phyloP scores from a whole-genome alignment of 805 yeast genomes.

The Candida sphagnicola region DNA sequence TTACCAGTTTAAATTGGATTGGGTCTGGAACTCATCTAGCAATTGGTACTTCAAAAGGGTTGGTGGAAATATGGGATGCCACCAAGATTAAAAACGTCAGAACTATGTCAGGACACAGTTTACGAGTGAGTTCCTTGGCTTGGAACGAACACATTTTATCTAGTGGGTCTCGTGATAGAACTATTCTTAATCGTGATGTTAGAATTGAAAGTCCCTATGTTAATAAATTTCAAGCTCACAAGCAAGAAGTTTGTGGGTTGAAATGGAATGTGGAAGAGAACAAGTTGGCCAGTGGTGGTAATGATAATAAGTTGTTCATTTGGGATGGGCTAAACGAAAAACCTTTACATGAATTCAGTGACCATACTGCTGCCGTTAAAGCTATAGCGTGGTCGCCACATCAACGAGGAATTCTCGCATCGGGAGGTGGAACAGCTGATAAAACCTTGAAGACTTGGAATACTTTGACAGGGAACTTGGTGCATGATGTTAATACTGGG shows the following conservation, averaged over 20 bases:
- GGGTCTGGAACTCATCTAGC: conserved; percentile 94
- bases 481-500: conserved; percentile 87
- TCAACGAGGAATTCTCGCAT: conserved; percentile 86
- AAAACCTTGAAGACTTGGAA: conserved; percentile 90
- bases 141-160: conserved; percentile 92
- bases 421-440: conserved; percentile 98
- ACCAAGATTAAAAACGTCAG: conserved; percentile 76
- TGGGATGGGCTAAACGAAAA: conserved; percentile 77
- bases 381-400: conserved; percentile 98
- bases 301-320: conserved; percentile 80
- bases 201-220: conserved; percentile 80
- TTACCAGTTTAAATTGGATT: conserved; percentile 88
- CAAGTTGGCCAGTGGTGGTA: conserved; percentile 92
- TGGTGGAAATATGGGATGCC: conserved; percentile 95
- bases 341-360: conserved; percentile 72
- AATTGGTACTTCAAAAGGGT: conserved; percentile 81
- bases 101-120: conserved; percentile 87
- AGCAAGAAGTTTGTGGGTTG: conserved; percentile 95
- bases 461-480: conserved; percentile 67
- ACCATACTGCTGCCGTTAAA: conserved; percentile 93
- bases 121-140: conserved; percentile 80
- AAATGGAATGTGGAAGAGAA: conserved; percentile 91
- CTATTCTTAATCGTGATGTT: conserved; percentile 87
- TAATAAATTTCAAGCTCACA: conserved; percentile 67
- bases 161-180: conserved; percentile 83